These are phyloP conservation scores for Pulveroboletus frians DNA, from an alignment of 768 basidiomycete genomes.

Conservation along the genomic window DNA sequence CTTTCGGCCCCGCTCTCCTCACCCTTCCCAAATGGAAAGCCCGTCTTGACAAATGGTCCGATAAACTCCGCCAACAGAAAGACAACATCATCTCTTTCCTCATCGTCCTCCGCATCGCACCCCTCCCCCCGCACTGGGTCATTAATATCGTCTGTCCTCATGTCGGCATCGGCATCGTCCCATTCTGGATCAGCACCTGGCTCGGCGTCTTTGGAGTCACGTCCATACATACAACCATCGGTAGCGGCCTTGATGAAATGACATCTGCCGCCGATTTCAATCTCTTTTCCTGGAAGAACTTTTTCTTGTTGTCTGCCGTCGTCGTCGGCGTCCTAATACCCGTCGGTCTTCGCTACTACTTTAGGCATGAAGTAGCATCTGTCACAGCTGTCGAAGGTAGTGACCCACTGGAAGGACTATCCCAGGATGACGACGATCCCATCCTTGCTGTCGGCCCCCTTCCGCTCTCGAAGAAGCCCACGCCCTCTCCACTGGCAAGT, in stretches of 20 bases:
- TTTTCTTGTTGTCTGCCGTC: constrained; percentile 77
- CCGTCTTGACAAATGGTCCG: constrained; percentile 75
- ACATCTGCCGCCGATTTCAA: constrained; percentile 91
- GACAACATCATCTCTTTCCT: constrained; percentile 88
- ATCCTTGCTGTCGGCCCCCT: constrained; percentile 57
- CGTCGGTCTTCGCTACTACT: constrained; percentile 82
- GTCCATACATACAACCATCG: constrained; percentile 94
- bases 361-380: constrained; percentile 54
- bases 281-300: constrained; percentile 87
- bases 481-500: constrained; percentile 26
- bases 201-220: constrained; percentile 87
- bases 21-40: constrained; percentile 82
- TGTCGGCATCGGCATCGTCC: constrained; percentile 75
- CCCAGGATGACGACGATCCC: constrained; percentile 37
- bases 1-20: constrained; percentile 88
- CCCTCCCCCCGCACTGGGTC: constrained; percentile 95
- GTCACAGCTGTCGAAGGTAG: constrained; percentile 35
- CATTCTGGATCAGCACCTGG: constrained; percentile 89
- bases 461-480: constrained; percentile 38
- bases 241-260: constrained; percentile 91
- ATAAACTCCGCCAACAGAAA: constrained; percentile 71
- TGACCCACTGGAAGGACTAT: constrained; percentile 31
- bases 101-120: constrained; percentile 91
- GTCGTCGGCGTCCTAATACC: constrained; percentile 92
- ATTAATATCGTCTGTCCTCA: constrained; percentile 92